These are phyloP conservation scores for Adiantum capillusveneris DNA, from an alignment of 75 land plant genomes.

Conservation along the genomic window DNA sequence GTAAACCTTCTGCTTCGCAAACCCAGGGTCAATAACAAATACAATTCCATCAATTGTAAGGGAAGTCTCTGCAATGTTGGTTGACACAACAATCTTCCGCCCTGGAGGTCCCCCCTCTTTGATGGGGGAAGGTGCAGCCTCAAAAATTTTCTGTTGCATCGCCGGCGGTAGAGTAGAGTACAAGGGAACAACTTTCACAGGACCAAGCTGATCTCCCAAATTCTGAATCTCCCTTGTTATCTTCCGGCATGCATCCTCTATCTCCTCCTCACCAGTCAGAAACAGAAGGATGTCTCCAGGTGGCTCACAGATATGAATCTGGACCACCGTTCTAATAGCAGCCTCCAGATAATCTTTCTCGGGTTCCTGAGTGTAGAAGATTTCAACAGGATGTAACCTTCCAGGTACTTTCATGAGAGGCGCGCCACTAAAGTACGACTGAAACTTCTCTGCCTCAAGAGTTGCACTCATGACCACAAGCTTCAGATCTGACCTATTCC, in stretches of 20 bases:
- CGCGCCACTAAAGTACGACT: conserved; percentile 74
- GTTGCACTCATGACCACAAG: conserved; percentile 98
- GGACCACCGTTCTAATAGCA: conserved; percentile 86
- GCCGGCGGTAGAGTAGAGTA: conserved; percentile 95
- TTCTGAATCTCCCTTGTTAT: conserved; percentile 66
- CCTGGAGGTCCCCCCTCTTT: conserved; percentile 72
- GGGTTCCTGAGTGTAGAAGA: conserved; percentile 88
- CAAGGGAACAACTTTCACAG: conserved; percentile 84
- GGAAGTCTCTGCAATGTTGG: conserved; percentile 98
- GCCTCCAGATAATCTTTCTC: conserved; percentile 93
- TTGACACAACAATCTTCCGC: conserved; percentile 97
- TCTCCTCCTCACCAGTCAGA: conserved; percentile 92
- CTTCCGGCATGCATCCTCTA: conserved; percentile 93
- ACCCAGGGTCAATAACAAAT: conserved; percentile 95
- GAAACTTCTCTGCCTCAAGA: conserved; percentile 94
- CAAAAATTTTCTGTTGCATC: conserved; percentile 98
- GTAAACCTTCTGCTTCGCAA: conserved; percentile 86
- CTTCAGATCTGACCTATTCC: conserved; percentile 76
- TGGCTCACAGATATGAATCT: conserved; percentile 82
- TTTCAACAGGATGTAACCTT: conserved; percentile 90
- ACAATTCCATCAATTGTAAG: conserved; percentile 95
- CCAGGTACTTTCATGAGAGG: conserved; percentile 98
- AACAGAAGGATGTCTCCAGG: conserved; percentile 90
- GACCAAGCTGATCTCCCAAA: conserved; percentile 83
- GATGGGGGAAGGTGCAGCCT: conserved; percentile 83